Percentiles rank a stretch among this genome's conserved stretches.
These are phyloP conservation scores for Tetracladium marchalianum DNA, from an alignment of 495 filamentous ascomycete species.

Conservation along the genomic window DNA sequence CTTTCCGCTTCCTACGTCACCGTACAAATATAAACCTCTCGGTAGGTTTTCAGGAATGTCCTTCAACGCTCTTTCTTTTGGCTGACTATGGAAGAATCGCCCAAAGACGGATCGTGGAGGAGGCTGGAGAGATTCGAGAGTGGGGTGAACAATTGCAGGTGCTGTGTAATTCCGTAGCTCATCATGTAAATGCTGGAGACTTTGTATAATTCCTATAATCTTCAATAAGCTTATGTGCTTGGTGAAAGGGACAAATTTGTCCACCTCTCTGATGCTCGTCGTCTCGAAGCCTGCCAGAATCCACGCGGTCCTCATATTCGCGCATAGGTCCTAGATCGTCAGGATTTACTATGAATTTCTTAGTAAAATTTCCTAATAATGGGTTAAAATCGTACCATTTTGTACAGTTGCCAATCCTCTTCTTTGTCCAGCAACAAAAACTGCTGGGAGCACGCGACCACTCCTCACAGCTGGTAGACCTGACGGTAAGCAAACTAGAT, in stretches of 20 bases:
- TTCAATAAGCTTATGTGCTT: not conserved
- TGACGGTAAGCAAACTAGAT: not conserved
- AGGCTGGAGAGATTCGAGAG: conserved; percentile 55
- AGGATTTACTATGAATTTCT: conserved; percentile 8
- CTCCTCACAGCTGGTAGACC: not conserved
- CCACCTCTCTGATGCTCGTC: conserved; percentile 85
- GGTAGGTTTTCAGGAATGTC: conserved; percentile 64
- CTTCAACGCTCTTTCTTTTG: conserved; percentile 28
- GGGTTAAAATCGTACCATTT: conserved; percentile 9
- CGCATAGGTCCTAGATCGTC: conserved; percentile 55
- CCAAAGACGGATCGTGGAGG: conserved; percentile 53
- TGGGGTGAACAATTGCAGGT: conserved; percentile 66
- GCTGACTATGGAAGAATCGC: conserved; percentile 51
- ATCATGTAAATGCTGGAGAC: conserved; percentile 80
- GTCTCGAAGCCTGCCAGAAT: conserved; percentile 60
- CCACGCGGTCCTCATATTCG: conserved; percentile 79
- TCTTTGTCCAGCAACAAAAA: conserved; percentile 17
- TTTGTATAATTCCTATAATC: conserved; percentile 66
- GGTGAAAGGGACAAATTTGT: conserved; percentile 8
- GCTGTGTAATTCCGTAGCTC: conserved; percentile 66
- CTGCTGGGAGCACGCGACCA: conserved; percentile 4
- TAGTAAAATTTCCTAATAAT: not conserved
- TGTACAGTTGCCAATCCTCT: conserved; percentile 16
- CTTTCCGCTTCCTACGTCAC: conserved; percentile 96
- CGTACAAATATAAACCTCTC: conserved; percentile 88